phyloP scores from a whole-genome alignment of 2,329 filamentous ascomycete species.

The Curvularia sp. region DNA sequence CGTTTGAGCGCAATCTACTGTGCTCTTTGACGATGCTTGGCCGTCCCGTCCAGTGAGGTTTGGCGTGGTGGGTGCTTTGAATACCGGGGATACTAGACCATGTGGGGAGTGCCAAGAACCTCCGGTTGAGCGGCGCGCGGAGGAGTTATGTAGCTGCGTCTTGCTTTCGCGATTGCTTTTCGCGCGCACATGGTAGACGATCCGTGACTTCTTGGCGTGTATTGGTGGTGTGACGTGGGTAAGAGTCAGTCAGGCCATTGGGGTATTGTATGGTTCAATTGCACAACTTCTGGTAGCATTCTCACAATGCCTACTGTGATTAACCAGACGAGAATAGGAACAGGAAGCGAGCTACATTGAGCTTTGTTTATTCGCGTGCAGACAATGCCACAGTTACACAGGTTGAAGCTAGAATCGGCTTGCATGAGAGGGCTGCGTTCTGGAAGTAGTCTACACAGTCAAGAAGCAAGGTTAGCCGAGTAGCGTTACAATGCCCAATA shows the following conservation, averaged over 20 bases:
- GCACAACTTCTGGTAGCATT: background rate
- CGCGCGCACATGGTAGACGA: background rate
- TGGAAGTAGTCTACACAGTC: background rate
- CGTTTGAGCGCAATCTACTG: slow-evolving; percentile 9
- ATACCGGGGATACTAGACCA: background rate
- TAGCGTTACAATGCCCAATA: too few relatives aligned
- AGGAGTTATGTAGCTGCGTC: background rate
- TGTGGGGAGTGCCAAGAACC: background rate
- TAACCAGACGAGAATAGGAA: too few relatives aligned
- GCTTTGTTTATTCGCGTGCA: background rate
- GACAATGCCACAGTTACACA: background rate
- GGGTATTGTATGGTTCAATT: background rate
- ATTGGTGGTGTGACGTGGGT: background rate
- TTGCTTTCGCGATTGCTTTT: background rate
- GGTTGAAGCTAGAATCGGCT: background rate
- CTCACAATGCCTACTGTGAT: too few relatives aligned
- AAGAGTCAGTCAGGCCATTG: background rate
- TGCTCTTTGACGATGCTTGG: background rate
- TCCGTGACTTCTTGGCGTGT: background rate
- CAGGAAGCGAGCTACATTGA: too few relatives aligned
- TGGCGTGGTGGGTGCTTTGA: background rate
- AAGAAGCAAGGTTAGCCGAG: background rate
- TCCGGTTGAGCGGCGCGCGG: background rate
- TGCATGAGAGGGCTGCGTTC: background rate
- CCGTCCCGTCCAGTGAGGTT: background rate